Percentiles rank a stretch among this genome's conserved stretches.
Conservation (phyloP, 352 stramenopile species). For the Globisporangium cystogenes region DNA sequence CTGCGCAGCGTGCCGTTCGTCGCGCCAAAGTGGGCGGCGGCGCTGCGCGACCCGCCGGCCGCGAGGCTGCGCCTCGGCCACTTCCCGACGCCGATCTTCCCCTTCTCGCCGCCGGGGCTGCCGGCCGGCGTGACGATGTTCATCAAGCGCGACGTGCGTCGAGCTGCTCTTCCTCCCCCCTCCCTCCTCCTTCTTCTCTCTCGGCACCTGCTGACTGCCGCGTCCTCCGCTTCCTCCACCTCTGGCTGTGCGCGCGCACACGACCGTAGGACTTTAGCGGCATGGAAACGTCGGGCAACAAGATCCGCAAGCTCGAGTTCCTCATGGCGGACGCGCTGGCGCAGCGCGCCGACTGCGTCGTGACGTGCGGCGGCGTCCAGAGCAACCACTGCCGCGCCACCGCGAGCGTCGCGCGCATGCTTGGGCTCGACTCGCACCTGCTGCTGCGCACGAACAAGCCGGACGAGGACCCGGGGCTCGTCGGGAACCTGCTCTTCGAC, state of each 20-base stretch:
- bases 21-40: conserved; percentile 49
- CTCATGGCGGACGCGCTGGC: conserved; percentile 87
- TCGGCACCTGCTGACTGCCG: too few relatives aligned
- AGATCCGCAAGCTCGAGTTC: conserved; percentile 95
- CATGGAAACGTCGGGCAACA: conserved; percentile 92
- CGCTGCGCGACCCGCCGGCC: conserved; percentile 34
- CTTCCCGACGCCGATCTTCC: conserved; percentile 79
- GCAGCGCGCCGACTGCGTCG: conserved; percentile 80
- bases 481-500: conserved; percentile 78
- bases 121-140: conserved; percentile 67
- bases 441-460: conserved; percentile 83
- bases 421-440: conserved; percentile 90
- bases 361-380: conserved; percentile 92
- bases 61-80: conserved; percentile 60
- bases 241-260: too few relatives aligned
- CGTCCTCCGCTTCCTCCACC: too few relatives aligned
- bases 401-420: conserved; percentile 79
- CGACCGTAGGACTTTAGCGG: conserved; percentile 89
- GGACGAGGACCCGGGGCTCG: conserved; percentile 55
- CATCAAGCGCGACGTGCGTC: conserved; percentile 78
- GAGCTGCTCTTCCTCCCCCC: too few relatives aligned
- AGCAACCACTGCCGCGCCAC: conserved; percentile 93
- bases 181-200: too few relatives aligned
- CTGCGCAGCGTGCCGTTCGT: conserved; percentile 57
- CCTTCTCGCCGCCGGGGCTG: conserved; percentile 62